These are phyloP conservation scores for Syzygium oleosum DNA, from an alignment of 345 rosid genomes.

Conservation along the genomic window DNA sequence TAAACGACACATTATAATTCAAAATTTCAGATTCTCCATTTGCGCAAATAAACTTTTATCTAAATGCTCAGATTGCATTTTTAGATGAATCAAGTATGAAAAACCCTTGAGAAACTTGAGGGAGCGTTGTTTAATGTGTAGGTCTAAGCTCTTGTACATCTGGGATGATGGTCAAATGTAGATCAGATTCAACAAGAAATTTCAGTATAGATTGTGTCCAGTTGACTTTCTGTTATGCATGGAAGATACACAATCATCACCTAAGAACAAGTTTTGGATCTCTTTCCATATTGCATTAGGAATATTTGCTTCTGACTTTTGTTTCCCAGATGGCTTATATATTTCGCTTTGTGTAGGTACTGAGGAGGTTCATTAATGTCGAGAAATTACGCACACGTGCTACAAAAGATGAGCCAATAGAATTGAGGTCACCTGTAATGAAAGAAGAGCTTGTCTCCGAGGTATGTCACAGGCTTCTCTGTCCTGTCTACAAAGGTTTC, in stretches of 20 bases:
- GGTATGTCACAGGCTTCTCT: constrained; percentile 23
- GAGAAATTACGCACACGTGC: constrained; percentile 58
- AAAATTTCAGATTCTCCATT: not conserved
- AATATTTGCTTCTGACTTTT: not conserved
- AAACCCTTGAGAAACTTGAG: not conserved
- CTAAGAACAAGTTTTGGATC: not conserved
- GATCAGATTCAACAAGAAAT: not conserved
- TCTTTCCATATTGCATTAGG: not conserved
- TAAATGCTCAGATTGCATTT: not conserved
- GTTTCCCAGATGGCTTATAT: not conserved
- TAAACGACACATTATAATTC: not conserved
- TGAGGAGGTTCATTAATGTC: constrained; percentile 49
- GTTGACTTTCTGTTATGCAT: not conserved
- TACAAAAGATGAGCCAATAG: constrained; percentile 68
- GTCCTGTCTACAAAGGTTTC: not conserved
- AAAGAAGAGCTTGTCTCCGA: constrained; percentile 67
- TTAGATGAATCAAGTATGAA: not conserved
- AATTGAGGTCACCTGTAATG: constrained; percentile 55
- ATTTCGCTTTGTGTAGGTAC: constrained; percentile 25
- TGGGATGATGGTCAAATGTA: not conserved
- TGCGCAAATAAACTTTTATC: not conserved
- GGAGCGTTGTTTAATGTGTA: not conserved
- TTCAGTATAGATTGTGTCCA: not conserved
- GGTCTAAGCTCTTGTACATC: not conserved
- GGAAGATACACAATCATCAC: not conserved